Evolutionary conservation across 331 rosid genomes (phyloP).

Genomic region (Quercus phellos): DNA sequence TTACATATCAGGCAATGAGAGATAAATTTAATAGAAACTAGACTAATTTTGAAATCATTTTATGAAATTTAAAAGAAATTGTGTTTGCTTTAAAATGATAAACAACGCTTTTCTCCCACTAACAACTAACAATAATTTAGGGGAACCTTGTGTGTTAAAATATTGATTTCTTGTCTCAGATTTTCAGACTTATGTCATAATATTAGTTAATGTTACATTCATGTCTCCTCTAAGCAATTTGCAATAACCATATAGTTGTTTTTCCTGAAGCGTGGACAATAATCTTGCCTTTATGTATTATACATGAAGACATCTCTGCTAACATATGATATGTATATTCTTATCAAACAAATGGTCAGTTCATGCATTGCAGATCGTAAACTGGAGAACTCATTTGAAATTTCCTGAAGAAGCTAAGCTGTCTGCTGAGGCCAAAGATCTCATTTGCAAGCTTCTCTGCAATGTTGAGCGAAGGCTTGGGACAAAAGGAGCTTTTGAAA

Average conservation of each 20-base stretch:
- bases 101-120: not conserved
- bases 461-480: slow-evolving; percentile 95
- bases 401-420: slow-evolving; percentile 97
- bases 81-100: not conserved
- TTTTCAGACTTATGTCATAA: not conserved
- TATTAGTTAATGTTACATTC: not conserved
- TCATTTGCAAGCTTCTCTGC: slow-evolving; percentile 78
- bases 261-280: not conserved
- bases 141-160: not conserved
- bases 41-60: not conserved
- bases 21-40: not conserved
- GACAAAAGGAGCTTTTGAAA: slow-evolving; percentile 92
- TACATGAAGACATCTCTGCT: not conserved
- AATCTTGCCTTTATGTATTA: not conserved
- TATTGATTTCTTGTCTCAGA: not conserved
- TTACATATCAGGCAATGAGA: not conserved
- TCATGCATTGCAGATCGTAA: slow-evolving; percentile 73
- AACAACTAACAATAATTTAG: not conserved
- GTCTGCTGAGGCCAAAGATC: slow-evolving; percentile 87
- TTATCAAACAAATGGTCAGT: slow-evolving; percentile 20
- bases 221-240: not conserved
- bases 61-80: not conserved
- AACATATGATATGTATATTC: not conserved
- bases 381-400: slow-evolving; percentile 90
- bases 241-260: not conserved